phyloP scores from a whole-genome alignment of 2,329 filamentous ascomycete genomes.

The Epichloe gansuensis region DNA sequence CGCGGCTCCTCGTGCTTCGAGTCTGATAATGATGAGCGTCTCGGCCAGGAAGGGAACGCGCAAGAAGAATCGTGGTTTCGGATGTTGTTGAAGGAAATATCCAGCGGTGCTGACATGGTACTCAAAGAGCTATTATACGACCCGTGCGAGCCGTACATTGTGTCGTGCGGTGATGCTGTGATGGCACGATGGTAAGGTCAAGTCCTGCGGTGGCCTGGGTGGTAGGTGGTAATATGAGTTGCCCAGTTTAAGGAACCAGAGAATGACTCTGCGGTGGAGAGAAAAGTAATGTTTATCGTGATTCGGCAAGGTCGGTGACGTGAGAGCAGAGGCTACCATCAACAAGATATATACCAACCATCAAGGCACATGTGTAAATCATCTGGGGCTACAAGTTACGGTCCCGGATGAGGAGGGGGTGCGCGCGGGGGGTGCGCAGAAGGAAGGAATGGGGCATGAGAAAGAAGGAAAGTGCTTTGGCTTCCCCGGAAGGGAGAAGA shows the following conservation, averaged over 20 bases:
- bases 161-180: background rate
- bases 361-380: conserved; percentile 14
- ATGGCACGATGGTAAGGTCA: no score
- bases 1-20: conserved; percentile 28
- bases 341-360: conserved; percentile 10
- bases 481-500: conserved; percentile 1
- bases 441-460: background rate
- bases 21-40: conserved; percentile 37
- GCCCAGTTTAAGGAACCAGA: no score
- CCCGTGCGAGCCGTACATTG: conserved; percentile 37
- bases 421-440: background rate
- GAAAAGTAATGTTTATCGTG: background rate
- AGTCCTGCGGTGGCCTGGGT: no score
- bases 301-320: background rate
- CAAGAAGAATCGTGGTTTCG: conserved; percentile 31
- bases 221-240: no score
- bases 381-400: conserved; percentile 4
- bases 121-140: conserved; percentile 39
- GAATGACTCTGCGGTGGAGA: background rate
- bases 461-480: conserved; percentile 1
- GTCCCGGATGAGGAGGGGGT: background rate
- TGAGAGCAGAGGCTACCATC: conserved; percentile 1
- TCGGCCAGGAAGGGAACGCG: conserved; percentile 47
- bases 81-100: conserved; percentile 30
- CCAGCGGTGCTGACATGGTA: conserved; percentile 30